Conservation (phyloP, 345 rosid genomes). For the Salix koriyanagi region DNA sequence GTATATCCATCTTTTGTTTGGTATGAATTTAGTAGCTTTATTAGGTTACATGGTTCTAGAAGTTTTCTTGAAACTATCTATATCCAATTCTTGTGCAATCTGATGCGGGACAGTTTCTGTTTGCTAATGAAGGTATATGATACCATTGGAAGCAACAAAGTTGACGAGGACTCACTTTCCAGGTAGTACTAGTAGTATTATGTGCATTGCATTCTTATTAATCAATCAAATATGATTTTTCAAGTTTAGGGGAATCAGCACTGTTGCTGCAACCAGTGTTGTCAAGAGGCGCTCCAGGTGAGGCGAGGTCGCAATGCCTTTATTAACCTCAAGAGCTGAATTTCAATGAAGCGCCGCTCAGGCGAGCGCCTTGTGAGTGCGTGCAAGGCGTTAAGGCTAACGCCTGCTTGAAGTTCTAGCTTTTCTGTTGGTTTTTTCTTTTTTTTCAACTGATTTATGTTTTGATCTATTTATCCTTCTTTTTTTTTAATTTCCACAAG, state of each 20-base stretch:
- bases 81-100: constrained; percentile 10
- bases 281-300: too few species aligned
- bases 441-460: too few species aligned
- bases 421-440: too few species aligned
- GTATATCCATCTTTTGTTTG: background rate
- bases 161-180: constrained; percentile 62
- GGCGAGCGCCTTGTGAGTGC: too few species aligned
- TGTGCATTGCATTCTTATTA: background rate
- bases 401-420: too few species aligned
- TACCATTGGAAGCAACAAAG: constrained; percentile 67
- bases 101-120: constrained; percentile 17
- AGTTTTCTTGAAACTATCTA: constrained; percentile 11
- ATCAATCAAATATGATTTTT: background rate
- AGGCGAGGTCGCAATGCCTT: too few species aligned
- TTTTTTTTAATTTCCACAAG: too few species aligned
- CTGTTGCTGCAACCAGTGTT: background rate
- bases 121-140: constrained; percentile 73
- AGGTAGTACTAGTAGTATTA: constrained; percentile 36
- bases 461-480: too few species aligned
- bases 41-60: constrained; percentile 1
- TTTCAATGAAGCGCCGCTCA: too few species aligned
- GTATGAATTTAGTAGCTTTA: background rate
- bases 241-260: background rate
- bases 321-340: too few species aligned
- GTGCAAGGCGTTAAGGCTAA: too few species aligned